A percentile compares a stretch with the other conserved stretches of the same genome.
Evolutionary conservation across 768 basidiomycete species (phyloP).

Genomic region (Cystofilobasidium macerans): DNA sequence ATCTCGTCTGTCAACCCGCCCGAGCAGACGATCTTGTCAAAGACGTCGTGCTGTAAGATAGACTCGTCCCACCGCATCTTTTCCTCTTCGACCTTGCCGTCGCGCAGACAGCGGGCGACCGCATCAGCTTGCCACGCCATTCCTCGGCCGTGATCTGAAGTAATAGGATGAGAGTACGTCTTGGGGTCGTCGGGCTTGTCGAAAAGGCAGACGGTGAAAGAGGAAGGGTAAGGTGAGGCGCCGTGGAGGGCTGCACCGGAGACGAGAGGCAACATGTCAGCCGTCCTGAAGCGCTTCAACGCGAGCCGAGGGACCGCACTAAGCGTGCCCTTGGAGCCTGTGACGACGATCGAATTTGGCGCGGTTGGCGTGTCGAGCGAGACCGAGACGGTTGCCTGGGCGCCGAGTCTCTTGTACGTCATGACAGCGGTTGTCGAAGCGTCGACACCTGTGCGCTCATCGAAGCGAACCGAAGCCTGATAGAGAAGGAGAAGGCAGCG

Average conservation of each 20-base stretch:
- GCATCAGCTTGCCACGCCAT: constrained; percentile 85
- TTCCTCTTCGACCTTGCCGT: constrained; percentile 61
- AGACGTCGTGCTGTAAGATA: constrained; percentile 66
- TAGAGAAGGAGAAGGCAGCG: neutral
- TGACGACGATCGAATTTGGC: constrained; percentile 6
- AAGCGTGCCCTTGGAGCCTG: constrained; percentile 16
- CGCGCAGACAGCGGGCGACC: constrained; percentile 63
- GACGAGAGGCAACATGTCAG: no score
- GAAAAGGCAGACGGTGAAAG: constrained; percentile 17
- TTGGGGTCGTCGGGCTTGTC: neutral
- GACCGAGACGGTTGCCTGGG: constrained; percentile 3
- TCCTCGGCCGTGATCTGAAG: constrained; percentile 53
- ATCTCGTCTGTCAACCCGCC: constrained; percentile 5
- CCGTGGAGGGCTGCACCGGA: constrained; percentile 22
- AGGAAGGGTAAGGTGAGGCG: constrained; percentile 10
- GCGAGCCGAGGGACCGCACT: neutral
- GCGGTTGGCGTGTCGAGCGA: constrained; percentile 19
- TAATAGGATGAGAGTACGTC: constrained; percentile 36
- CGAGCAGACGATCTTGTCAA: constrained; percentile 58
- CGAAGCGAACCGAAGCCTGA: neutral
- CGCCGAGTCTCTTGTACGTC: constrained; percentile 6
- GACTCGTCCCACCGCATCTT: constrained; percentile 72
- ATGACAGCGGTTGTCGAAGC: neutral
- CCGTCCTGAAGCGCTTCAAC: no score
- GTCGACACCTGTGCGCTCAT: constrained; percentile 18